phyloP scores from a whole-genome alignment of 2,329 filamentous ascomycete genomes.

The Beauveria australis region DNA sequence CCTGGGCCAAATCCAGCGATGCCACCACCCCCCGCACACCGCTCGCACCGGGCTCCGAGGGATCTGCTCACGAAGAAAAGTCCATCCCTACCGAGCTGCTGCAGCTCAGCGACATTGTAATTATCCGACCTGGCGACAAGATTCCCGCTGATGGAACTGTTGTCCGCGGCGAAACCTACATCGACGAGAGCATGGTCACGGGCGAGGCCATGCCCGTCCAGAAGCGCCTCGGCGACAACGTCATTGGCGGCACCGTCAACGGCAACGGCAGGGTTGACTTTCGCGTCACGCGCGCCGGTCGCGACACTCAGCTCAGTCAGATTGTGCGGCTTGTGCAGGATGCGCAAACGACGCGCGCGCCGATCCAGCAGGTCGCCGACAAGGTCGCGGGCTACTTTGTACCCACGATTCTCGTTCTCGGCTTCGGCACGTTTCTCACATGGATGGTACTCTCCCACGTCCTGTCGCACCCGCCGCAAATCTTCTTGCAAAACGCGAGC shows the following conservation, averaged over 20 bases:
- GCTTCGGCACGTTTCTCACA: constrained; percentile 72
- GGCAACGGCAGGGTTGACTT: constrained; percentile 87
- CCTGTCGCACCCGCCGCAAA: constrained; percentile 72
- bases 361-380: constrained; percentile 90
- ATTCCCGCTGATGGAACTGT: constrained; percentile 88
- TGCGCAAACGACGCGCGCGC: constrained; percentile 86
- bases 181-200: constrained; percentile 98
- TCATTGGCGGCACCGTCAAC: constrained; percentile 95
- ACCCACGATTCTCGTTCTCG: constrained; percentile 77
- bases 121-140: constrained; percentile 91
- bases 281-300: constrained; percentile 81
- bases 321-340: constrained; percentile 98
- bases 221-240: constrained; percentile 68
- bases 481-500: constrained; percentile 72
- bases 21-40: constrained; percentile 24
- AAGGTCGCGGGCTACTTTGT: constrained; percentile 90
- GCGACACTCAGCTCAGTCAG: constrained; percentile 93
- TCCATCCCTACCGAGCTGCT: constrained; percentile 90
- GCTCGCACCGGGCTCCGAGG: constrained; percentile 28
- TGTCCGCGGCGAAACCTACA: constrained; percentile 81
- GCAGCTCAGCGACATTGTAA: constrained; percentile 86
- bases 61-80: constrained; percentile 68
- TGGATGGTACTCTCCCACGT: constrained; percentile 96
- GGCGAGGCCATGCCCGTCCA: constrained; percentile 93
- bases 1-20: constrained; percentile 44